Percentiles rank a stretch among this genome's conserved stretches.
Conservation (phyloP, 139 green algal species). For the Desmodesmus armatus region DNA sequence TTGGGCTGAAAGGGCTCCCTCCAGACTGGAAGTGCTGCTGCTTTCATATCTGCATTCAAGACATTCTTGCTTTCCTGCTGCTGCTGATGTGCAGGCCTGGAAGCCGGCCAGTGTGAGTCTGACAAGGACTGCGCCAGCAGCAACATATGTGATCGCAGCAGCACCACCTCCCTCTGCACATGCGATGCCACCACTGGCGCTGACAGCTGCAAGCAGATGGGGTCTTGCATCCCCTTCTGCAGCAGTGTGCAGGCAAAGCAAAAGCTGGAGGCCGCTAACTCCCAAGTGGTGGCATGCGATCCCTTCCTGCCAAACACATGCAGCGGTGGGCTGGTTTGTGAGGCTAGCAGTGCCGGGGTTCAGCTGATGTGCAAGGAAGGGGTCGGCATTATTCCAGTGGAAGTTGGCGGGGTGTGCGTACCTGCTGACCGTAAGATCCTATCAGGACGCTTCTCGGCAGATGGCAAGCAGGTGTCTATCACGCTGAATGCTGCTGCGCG, state of each 20-base stretch:
- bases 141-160: not conserved
- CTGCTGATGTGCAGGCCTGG: not conserved
- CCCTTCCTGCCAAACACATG: not conserved
- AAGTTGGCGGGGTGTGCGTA: not conserved
- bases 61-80: too few species aligned
- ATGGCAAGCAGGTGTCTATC: not conserved
- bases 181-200: not conserved
- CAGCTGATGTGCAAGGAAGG: not conserved
- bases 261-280: not conserved
- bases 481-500: slow-evolving; percentile 1
- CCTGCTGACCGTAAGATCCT: not conserved
- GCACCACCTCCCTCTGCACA: not conserved
- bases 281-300: not conserved
- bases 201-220: not conserved
- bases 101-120: not conserved
- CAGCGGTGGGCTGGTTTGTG: not conserved
- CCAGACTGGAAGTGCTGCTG: too few species aligned
- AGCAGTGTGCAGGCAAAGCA: not conserved
- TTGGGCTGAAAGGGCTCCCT: too few species aligned
- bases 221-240: not conserved
- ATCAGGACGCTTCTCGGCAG: not conserved
- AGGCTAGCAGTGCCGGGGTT: not conserved
- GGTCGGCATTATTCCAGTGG: not conserved
- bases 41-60: too few species aligned
- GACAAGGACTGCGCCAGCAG: not conserved